Evolutionary conservation across 2,329 filamentous ascomycete genomes (phyloP).

Genomic region (Claviceps sp.): DNA sequence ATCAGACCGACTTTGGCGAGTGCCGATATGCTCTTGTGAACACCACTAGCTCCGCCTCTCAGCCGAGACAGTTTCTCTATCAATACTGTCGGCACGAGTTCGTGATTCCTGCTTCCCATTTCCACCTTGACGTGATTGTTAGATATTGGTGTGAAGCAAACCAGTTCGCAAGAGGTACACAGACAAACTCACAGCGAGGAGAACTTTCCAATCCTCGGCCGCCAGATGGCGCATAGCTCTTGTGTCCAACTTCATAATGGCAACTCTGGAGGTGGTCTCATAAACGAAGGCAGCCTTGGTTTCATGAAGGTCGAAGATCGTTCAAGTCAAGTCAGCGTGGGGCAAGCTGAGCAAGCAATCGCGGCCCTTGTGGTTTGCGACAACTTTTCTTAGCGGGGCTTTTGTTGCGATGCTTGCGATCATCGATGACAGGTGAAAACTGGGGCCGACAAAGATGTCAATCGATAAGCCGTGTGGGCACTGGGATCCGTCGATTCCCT

Average conservation of each 20-base stretch:
- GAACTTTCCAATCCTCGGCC: conserved; percentile 86
- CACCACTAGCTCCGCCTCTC: conserved; percentile 62
- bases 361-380: background rate
- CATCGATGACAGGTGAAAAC: conserved; percentile 12
- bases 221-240: conserved; percentile 87
- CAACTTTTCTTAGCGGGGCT: conserved; percentile 6
- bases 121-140: conserved; percentile 55
- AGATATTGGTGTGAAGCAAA: background rate
- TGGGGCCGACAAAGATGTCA: conserved; percentile 16
- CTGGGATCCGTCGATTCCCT: background rate
- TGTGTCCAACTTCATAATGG: conserved; percentile 83
- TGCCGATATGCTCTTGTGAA: conserved; percentile 76
- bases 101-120: conserved; percentile 89
- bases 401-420: too few relatives aligned
- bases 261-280: background rate
- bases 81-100: conserved; percentile 81
- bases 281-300: background rate
- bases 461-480: conserved; percentile 16
- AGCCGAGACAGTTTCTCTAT: conserved; percentile 77
- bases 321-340: background rate
- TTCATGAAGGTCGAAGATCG: background rate
- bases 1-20: conserved; percentile 89
- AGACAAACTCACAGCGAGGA: conserved; percentile 60
- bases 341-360: background rate
- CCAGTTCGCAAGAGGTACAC: background rate